Conservation (phyloP, 2,329 filamentous ascomycete species). For the Aureobasidium lini region DNA sequence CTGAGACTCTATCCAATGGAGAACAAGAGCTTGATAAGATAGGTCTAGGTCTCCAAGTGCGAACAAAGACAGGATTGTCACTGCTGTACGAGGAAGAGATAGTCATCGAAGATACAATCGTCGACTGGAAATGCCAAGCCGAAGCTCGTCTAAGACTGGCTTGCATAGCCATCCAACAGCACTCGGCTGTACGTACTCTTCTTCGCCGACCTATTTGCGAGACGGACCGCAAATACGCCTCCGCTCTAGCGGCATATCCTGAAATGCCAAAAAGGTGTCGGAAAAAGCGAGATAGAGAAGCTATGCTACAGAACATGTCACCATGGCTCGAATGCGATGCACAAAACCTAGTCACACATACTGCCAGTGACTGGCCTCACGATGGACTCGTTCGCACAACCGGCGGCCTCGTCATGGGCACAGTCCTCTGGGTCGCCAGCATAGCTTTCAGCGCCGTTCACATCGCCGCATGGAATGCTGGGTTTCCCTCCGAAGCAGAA, state of each 20-base stretch:
- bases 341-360: slow-evolving; percentile 21
- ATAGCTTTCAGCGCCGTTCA: slow-evolving; percentile 26
- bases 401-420: slow-evolving; percentile 17
- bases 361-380: slow-evolving; percentile 20
- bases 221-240: neutral
- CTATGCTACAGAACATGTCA: neutral
- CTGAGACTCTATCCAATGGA: too few species aligned
- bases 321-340: neutral
- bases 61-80: neutral
- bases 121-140: neutral
- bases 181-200: neutral
- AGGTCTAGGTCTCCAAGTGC: neutral
- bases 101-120: neutral
- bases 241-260: slow-evolving; percentile 1
- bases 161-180: neutral
- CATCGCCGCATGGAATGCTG: slow-evolving; percentile 25
- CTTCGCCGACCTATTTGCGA: neutral
- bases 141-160: neutral
- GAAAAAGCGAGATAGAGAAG: neutral
- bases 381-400: slow-evolving; percentile 20
- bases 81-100: neutral
- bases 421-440: slow-evolving; percentile 22
- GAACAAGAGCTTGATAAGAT: neutral
- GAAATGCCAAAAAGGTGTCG: slow-evolving; percentile 2
- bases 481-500: slow-evolving; percentile 23